Evolutionary conservation across 108 stramenopile genomes (phyloP).

Genomic region (Parietichytrium sp.): DNA sequence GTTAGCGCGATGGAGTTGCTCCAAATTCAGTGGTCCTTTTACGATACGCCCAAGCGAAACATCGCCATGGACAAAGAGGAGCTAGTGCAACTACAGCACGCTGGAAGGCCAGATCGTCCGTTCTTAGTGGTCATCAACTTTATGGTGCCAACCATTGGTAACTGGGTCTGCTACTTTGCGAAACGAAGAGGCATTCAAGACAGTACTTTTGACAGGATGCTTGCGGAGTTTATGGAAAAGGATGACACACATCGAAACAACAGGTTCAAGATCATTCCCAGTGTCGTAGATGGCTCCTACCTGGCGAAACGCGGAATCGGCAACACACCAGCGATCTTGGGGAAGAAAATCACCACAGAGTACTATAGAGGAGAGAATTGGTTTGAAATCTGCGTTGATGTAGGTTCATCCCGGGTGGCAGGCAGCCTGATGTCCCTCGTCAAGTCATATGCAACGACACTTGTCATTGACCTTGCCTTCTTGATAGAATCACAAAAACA

Average conservation of each 20-base stretch:
- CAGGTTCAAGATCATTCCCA: conserved; percentile 28
- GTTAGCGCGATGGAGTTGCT: background rate
- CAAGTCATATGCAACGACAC: conserved; percentile 1
- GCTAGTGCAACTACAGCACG: conserved; percentile 35
- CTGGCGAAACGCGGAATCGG: background rate
- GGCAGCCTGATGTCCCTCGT: background rate
- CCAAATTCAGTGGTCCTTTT: conserved; percentile 29
- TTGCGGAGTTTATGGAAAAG: background rate
- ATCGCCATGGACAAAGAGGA: conserved; percentile 2
- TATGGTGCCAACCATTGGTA: conserved; percentile 37
- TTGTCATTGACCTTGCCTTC: conserved; percentile 29
- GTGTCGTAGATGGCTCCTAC: background rate
- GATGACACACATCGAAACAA: background rate
- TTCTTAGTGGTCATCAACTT: conserved; percentile 29
- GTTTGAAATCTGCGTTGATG: conserved; percentile 20
- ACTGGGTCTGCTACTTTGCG: background rate
- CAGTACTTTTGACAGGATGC: background rate
- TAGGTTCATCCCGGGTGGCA: background rate
- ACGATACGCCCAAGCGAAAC: conserved; percentile 31
- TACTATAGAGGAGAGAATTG: conserved; percentile 25
- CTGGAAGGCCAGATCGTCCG: background rate
- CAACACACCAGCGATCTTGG: background rate
- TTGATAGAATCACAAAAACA: background rate
- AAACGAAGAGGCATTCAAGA: background rate
- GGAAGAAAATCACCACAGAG: background rate